Evolutionary conservation across 768 basidiomycete species (phyloP).

Genomic region (Serendipita sp.): DNA sequence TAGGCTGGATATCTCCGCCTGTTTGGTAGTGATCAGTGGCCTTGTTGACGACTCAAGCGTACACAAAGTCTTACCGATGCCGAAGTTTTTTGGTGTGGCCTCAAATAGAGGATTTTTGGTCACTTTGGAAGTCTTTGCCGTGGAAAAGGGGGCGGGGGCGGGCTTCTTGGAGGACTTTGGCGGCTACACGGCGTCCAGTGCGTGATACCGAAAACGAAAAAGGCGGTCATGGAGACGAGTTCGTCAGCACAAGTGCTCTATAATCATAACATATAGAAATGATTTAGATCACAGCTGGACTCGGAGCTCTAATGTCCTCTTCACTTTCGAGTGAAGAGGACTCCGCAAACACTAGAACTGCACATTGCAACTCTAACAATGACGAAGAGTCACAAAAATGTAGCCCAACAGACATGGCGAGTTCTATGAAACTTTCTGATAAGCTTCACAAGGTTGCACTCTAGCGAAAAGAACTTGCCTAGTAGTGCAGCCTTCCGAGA

Average conservation of each 20-base stretch:
- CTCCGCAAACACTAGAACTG: too few relatives aligned
- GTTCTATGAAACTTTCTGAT: too few relatives aligned
- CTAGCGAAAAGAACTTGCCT: too few relatives aligned
- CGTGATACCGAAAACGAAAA: neutral
- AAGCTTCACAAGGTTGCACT: too few relatives aligned
- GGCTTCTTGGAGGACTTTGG: constrained; percentile 69
- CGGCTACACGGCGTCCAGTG: constrained; percentile 31
- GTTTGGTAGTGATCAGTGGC: neutral
- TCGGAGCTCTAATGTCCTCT: constrained; percentile 40
- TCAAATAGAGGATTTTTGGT: constrained; percentile 97
- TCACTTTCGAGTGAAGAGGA: too few relatives aligned
- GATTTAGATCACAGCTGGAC: constrained; percentile 20
- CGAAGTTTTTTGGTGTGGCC: constrained; percentile 78
- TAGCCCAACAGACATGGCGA: too few relatives aligned
- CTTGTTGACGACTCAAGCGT: neutral
- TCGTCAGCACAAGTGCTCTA: constrained; percentile 21
- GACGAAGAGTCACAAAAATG: too few relatives aligned
- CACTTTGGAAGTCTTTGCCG: constrained; percentile 50
- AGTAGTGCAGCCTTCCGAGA: too few relatives aligned
- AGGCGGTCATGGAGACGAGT: constrained; percentile 69
- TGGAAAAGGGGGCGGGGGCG: constrained; percentile 69
- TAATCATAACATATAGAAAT: constrained; percentile 14
- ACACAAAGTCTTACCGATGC: constrained; percentile 59
- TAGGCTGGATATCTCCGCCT: constrained; percentile 91
- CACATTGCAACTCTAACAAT: too few relatives aligned